phyloP scores from a whole-genome alignment of 192 early-diverging fungal genomes.

The Pilobolus umbonatus region DNA sequence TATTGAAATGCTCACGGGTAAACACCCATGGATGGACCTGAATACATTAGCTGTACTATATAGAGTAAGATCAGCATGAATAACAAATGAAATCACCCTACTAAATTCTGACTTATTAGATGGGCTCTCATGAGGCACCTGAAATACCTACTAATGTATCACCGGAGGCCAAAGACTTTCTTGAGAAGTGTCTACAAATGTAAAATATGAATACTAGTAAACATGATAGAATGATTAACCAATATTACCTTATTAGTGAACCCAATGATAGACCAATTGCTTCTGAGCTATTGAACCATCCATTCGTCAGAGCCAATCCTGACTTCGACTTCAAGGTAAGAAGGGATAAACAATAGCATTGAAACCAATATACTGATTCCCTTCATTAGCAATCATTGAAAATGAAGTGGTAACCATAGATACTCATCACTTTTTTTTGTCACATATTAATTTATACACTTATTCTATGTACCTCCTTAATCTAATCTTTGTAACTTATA shows the following conservation, averaged over 20 bases:
- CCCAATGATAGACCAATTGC: constrained; percentile 74
- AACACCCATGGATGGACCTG: constrained; percentile 65
- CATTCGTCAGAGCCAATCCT: constrained; percentile 55
- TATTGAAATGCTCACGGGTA: constrained; percentile 93
- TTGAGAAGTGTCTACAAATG: constrained; percentile 70
- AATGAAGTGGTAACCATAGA: too few species aligned
- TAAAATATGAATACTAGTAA: constrained; percentile 24
- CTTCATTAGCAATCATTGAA: too few species aligned
- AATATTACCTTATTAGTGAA: constrained; percentile 38
- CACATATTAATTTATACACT: too few species aligned
- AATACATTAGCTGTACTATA: constrained; percentile 51
- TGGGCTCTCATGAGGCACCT: constrained; percentile 73
- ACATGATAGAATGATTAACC: not conserved
- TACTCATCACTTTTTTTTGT: too few species aligned
- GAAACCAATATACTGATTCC: too few species aligned
- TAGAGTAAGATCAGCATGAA: constrained; percentile 35
- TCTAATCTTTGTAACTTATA: too few species aligned
- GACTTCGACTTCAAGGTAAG: constrained; percentile 47
- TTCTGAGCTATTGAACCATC: constrained; percentile 55
- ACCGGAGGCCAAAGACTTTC: constrained; percentile 63
- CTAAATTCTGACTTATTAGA: not conserved
- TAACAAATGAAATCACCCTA: constrained; percentile 30
- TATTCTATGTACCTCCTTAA: too few species aligned
- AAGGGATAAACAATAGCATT: too few species aligned
- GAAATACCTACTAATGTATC: constrained; percentile 75